Evolutionary conservation across 495 filamentous ascomycete genomes (phyloP).

Genomic region (Bacidia rubella): DNA sequence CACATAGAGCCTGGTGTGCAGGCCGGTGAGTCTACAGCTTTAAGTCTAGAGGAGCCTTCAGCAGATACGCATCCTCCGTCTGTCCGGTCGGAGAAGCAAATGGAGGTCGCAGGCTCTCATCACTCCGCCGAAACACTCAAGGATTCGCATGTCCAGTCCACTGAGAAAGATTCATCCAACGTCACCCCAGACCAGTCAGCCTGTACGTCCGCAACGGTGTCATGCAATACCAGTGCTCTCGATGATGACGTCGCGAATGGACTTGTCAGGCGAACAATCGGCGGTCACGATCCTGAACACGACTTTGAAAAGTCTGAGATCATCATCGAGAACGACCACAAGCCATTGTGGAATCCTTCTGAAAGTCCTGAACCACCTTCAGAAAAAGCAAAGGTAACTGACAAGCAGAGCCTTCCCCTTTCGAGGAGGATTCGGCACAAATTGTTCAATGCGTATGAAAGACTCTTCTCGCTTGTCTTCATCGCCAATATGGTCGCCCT

Average conservation of each 20-base stretch:
- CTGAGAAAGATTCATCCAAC: neutral
- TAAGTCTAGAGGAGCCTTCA: neutral
- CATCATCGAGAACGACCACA: constrained; percentile 4
- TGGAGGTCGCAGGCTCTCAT: neutral
- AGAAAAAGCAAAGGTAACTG: constrained; percentile 9
- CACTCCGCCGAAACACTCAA: neutral
- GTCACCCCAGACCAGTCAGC: neutral
- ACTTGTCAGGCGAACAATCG: constrained; percentile 13
- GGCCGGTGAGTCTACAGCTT: neutral
- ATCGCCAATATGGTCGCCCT: constrained; percentile 39
- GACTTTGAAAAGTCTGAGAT: constrained; percentile 14
- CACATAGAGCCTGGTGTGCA: no score
- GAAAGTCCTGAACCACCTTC: constrained; percentile 10
- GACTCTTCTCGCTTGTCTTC: constrained; percentile 40
- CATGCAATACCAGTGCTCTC: neutral
- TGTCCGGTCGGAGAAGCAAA: neutral
- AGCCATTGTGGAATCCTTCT: constrained; percentile 8
- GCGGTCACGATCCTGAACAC: constrained; percentile 13
- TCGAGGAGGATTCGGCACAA: constrained; percentile 24
- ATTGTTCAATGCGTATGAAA: constrained; percentile 34
- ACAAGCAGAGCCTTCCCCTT: constrained; percentile 9
- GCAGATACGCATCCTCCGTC: neutral
- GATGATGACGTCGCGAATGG: constrained; percentile 14
- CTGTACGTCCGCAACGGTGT: no score
- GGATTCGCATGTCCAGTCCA: neutral